phyloP scores from a whole-genome alignment of 495 filamentous ascomycete species.

The Hypoxylon crocopeplum region DNA sequence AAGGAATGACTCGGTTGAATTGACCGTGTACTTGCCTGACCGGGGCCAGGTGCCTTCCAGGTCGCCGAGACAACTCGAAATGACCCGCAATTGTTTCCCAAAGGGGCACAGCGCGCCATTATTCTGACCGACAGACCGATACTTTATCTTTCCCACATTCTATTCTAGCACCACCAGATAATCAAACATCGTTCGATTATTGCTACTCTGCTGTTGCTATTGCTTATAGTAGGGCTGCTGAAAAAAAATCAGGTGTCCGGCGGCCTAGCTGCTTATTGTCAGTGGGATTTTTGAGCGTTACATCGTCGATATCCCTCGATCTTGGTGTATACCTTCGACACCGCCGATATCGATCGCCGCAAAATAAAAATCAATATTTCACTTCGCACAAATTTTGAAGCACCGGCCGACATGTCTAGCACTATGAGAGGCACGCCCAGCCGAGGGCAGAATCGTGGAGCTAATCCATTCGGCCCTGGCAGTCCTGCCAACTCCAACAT shows the following conservation, averaged over 20 bases:
- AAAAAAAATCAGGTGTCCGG: not conserved
- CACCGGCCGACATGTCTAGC: slow-evolving; percentile 35
- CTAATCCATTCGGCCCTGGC: slow-evolving; percentile 68
- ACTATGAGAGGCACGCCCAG: slow-evolving; percentile 67
- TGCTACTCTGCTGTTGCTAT: slow-evolving; percentile 8
- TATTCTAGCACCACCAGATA: slow-evolving; percentile 11
- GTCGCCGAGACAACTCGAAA: slow-evolving; percentile 14
- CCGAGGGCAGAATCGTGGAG: slow-evolving; percentile 66
- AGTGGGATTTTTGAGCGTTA: too few relatives aligned
- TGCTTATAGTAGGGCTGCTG: slow-evolving; percentile 8
- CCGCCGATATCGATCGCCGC: too few relatives aligned
- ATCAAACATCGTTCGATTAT: slow-evolving; percentile 34
- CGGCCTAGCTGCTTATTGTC: too few relatives aligned
- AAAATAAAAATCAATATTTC: not conserved
- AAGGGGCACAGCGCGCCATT: slow-evolving; percentile 6
- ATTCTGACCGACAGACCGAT: slow-evolving; percentile 25
- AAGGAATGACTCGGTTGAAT: too few relatives aligned
- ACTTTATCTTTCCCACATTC: slow-evolving; percentile 13
- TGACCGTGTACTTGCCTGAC: too few relatives aligned
- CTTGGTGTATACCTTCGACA: too few relatives aligned
- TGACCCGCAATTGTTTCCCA: slow-evolving; percentile 20
- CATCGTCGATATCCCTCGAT: too few relatives aligned
- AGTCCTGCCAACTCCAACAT: slow-evolving; percentile 75
- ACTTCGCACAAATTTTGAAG: not conserved
- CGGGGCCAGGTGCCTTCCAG: slow-evolving; percentile 1